These are phyloP conservation scores for Lachnellula suecica DNA, from an alignment of 2,329 filamentous ascomycete species.

Conservation along the genomic window DNA sequence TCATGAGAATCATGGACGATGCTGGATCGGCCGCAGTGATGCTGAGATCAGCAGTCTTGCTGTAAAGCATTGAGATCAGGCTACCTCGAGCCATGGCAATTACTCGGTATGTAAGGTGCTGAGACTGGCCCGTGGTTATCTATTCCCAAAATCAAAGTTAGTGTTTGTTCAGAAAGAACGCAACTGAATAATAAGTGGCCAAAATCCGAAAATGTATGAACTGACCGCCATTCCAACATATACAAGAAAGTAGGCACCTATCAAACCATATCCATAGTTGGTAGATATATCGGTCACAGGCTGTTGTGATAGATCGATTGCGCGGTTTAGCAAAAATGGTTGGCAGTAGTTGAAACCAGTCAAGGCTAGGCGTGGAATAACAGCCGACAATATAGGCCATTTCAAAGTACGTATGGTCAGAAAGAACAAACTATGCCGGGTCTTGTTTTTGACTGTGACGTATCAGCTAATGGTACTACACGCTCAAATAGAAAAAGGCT, in stretches of 20 bases:
- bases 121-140: slow-evolving; percentile 13
- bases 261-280: slow-evolving; percentile 10
- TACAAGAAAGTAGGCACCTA: slow-evolving; percentile 12
- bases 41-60: slow-evolving; percentile 23
- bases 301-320: slow-evolving; percentile 2
- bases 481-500: background rate
- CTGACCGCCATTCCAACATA: slow-evolving; percentile 14
- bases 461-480: background rate
- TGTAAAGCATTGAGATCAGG: slow-evolving; percentile 27
- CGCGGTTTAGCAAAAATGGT: slow-evolving; percentile 12
- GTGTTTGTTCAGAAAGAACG: background rate
- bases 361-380: slow-evolving; percentile 18
- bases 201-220: background rate
- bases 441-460: background rate
- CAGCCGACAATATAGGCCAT: slow-evolving; percentile 7
- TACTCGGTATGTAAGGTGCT: slow-evolving; percentile 20
- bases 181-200: too few relatives aligned
- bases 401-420: slow-evolving; percentile 3
- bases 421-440: slow-evolving; percentile 1
- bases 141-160: background rate
- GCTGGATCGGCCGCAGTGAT: slow-evolving; percentile 20
- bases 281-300: background rate
- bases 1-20: slow-evolving; percentile 43
- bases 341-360: slow-evolving; percentile 15
- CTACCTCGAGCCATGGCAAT: slow-evolving; percentile 25